A percentile compares a stretch with the other conserved stretches of the same genome.
phyloP scores from a whole-genome alignment of 2,329 filamentous ascomycete genomes.

The Aspergillus arachidicola region DNA sequence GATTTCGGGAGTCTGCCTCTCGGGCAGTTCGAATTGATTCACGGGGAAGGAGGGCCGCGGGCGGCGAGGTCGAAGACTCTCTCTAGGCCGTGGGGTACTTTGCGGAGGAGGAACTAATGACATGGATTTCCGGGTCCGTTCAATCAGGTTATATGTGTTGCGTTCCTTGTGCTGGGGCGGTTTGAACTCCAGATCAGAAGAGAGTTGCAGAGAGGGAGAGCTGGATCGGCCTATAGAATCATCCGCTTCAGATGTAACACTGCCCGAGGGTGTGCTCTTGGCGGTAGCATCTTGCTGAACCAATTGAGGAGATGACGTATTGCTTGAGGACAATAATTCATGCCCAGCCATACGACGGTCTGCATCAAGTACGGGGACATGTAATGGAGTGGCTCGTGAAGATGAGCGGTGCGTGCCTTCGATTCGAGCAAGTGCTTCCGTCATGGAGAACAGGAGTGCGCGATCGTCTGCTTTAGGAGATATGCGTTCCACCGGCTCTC shows the following conservation, averaged over 20 bases:
- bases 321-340: not conserved
- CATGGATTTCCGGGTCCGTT: constrained; percentile 83
- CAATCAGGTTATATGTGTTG: constrained; percentile 59
- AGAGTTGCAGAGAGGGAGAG: constrained; percentile 9
- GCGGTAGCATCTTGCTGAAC: not conserved
- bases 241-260: not conserved
- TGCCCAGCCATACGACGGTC: not conserved
- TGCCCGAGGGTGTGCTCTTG: not conserved
- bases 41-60: constrained; percentile 50
- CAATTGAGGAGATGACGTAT: not conserved
- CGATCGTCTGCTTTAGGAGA: constrained; percentile 31
- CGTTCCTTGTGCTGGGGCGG: constrained; percentile 4
- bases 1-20: constrained; percentile 30
- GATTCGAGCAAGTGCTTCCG: constrained; percentile 34
- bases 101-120: constrained; percentile 57
- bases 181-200: constrained; percentile 9
- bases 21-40: constrained; percentile 60
- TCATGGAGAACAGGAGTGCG: constrained; percentile 36
- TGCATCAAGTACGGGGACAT: not conserved
- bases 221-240: not conserved
- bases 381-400: constrained; percentile 6
- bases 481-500: constrained; percentile 28
- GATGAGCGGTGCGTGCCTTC: constrained; percentile 26
- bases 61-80: constrained; percentile 24
- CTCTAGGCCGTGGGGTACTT: constrained; percentile 22